Base-by-base conservation (phyloP, 352 stramenopile species). In the Blastocystis sp. region DNA sequence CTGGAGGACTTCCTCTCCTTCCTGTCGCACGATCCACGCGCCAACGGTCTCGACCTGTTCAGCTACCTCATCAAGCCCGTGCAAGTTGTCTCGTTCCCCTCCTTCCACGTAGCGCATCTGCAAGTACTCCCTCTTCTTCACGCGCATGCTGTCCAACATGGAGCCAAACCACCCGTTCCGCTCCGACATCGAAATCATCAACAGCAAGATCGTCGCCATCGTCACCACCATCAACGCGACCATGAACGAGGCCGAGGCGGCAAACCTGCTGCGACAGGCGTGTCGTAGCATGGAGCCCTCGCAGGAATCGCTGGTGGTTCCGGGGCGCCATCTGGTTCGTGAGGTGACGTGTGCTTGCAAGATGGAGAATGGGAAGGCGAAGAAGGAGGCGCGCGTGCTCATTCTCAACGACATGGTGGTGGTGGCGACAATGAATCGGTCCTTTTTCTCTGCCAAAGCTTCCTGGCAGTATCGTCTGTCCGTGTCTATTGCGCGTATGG, bases 41-140 rank as follows among this genome's bases (percentile, higher is more conserved):
- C 69, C 14, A 54, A 81, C 4, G 69, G 69, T 4, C 51, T 64
- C 6, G 69, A 81, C 24, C 36, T 81, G 29, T 81, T 81, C 40
- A 81, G 69, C 63, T 81, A 64, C 40, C 53, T 81, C 21, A 81
- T 81, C 48, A 81, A 81, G 29, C 69, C 69, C 8, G 63, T 81
- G 61, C 69, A 81, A 32, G 69, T 81, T n/a, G 16, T 8, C 7
- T 2, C 2, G 34, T 48, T 38, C 21, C 0, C 2, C n/a, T 29
- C 36, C 7, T 61, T n/a, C 11, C 14, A 1, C 27, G 4, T 64
- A 81, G 69, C n/a, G 69, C 14, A 81, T 81, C 69, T 81, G 69
- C 34, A 81, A 81, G 46, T 81, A 81, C 29, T 57, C 69, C 0
- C 48, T 81, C 2, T 81, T 81, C 69, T 81, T 81, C 48, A 81